Evolutionary conservation across 257 asterid species (phyloP).

Genomic region (Nicotiana paniculata): DNA sequence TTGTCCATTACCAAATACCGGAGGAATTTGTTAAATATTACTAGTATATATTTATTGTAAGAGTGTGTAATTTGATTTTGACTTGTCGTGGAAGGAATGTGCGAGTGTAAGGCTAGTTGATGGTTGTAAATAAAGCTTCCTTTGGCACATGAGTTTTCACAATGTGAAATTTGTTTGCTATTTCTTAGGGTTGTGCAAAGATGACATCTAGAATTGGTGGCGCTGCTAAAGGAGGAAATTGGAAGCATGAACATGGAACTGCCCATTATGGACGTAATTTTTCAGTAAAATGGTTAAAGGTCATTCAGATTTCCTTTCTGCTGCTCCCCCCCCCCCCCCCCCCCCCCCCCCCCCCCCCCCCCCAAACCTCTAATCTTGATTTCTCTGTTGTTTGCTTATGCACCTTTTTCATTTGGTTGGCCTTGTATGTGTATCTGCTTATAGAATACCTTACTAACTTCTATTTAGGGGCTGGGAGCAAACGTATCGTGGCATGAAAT

Average conservation of each 20-base stretch:
- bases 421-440: not conserved
- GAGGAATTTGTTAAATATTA: not conserved
- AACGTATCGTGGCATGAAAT: not conserved
- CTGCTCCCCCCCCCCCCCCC: not conserved
- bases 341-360: not conserved
- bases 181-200: conserved; percentile 88
- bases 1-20: not conserved
- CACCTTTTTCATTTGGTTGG: not conserved
- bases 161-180: not conserved
- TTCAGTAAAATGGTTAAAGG: conserved; percentile 93
- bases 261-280: conserved; percentile 97
- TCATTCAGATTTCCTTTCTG: conserved; percentile 19
- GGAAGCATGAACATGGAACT: conserved; percentile 97
- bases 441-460: not conserved
- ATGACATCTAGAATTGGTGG: conserved; percentile 92
- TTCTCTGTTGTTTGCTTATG: not conserved
- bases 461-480: not conserved
- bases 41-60: not conserved
- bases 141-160: not conserved
- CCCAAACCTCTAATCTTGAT: not conserved
- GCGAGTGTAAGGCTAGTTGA: not conserved
- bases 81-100: not conserved
- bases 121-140: not conserved
- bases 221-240: conserved; percentile 79
- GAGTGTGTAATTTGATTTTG: not conserved